phyloP scores from a whole-genome alignment of 257 asterid genomes.

The Solanum chaucha region DNA sequence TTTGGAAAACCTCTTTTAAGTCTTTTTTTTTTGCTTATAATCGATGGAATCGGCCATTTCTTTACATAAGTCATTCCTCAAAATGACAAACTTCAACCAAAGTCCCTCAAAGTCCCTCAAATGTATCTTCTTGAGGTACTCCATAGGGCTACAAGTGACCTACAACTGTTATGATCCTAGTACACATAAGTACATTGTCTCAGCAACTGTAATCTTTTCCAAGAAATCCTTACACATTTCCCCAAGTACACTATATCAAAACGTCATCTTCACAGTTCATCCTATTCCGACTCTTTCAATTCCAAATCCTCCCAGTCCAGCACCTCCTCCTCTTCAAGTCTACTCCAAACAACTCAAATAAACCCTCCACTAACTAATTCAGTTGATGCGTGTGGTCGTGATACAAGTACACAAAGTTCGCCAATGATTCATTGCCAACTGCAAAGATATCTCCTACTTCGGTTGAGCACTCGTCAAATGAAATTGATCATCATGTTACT shows the following conservation, averaged over 20 bases:
- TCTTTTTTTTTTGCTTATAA: background rate
- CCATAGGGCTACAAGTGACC: background rate
- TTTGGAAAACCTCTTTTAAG: background rate
- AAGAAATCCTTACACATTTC: background rate
- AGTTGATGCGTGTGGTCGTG: background rate
- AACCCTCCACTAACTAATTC: background rate
- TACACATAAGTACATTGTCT: background rate
- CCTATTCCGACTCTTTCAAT: background rate
- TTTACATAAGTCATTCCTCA: background rate
- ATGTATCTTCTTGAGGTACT: background rate
- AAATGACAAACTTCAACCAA: background rate
- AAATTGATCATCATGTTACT: background rate
- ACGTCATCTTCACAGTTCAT: background rate
- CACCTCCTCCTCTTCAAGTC: background rate
- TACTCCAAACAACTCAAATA: background rate
- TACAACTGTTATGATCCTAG: background rate
- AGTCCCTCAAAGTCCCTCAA: background rate
- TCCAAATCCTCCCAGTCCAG: background rate
- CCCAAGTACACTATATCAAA: background rate
- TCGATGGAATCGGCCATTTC: background rate
- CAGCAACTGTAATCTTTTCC: background rate
- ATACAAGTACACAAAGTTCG: background rate
- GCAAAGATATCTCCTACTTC: background rate
- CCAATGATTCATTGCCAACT: background rate
- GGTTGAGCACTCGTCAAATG: background rate